These are phyloP conservation scores for Zasmidium cellare DNA, from an alignment of 2,329 filamentous ascomycete species.

Conservation along the genomic window DNA sequence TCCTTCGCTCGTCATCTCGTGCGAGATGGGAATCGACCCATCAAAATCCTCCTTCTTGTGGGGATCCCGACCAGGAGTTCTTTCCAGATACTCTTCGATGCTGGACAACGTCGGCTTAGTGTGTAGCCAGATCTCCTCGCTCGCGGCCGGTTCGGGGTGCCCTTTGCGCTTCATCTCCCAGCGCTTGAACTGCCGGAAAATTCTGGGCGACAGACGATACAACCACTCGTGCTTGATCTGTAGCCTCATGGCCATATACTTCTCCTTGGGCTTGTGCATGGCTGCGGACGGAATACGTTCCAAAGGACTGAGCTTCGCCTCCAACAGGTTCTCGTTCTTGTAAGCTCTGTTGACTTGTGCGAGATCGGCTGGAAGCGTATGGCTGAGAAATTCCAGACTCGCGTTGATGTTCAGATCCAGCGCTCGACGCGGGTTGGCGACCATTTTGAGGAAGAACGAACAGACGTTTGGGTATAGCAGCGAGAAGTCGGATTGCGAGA, in stretches of 20 bases:
- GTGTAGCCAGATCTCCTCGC: constrained; percentile 58
- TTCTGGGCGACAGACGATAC: constrained; percentile 48
- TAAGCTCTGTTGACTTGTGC: constrained; percentile 53
- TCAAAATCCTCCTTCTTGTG: constrained; percentile 7
- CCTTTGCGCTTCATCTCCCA: constrained; percentile 38
- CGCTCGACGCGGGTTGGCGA: constrained; percentile 63
- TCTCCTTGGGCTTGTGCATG: constrained; percentile 55
- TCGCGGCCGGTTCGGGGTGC: constrained; percentile 33
- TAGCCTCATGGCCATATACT: constrained; percentile 59
- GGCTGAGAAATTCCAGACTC: constrained; percentile 61
- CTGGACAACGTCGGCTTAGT: constrained; percentile 36
- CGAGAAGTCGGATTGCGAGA: constrained; percentile 67
- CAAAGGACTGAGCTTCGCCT: constrained; percentile 34
- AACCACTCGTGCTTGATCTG: constrained; percentile 60
- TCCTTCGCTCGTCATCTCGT: background rate
- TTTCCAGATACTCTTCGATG: constrained; percentile 19
- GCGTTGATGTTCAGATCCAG: constrained; percentile 64
- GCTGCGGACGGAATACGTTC: constrained; percentile 51
- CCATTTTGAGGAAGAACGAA: constrained; percentile 61
- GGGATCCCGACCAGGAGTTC: constrained; percentile 12
- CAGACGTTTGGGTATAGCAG: constrained; percentile 62
- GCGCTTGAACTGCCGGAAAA: constrained; percentile 43
- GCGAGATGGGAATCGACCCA: background rate
- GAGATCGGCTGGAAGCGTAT: constrained; percentile 51
- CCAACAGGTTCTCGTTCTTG: constrained; percentile 52